Percentiles rank a stretch among this genome's conserved stretches.
Evolutionary conservation across 2,329 filamentous ascomycete genomes (phyloP).

Genomic region (Herpotrichia juniperi): DNA sequence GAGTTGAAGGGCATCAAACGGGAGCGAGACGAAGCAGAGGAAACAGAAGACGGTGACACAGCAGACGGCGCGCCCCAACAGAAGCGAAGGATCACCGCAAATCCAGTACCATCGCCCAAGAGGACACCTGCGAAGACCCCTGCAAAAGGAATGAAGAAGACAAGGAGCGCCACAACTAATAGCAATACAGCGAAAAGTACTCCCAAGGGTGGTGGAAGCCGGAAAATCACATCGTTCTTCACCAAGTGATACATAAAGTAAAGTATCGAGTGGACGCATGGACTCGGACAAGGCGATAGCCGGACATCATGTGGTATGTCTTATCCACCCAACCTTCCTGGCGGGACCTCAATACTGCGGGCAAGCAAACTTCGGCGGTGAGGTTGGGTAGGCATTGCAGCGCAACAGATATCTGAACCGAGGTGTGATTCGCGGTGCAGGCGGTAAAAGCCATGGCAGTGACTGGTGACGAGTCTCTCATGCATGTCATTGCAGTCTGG

Average conservation of each 20-base stretch:
- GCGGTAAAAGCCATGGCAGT: constrained; percentile 14
- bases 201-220: constrained; percentile 56
- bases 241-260: constrained; percentile 44
- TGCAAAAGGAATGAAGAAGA: constrained; percentile 48
- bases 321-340: background rate
- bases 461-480: constrained; percentile 20
- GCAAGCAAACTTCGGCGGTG: constrained; percentile 19
- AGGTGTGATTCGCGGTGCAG: constrained; percentile 18
- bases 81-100: constrained; percentile 42
- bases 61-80: constrained; percentile 40
- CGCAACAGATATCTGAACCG: constrained; percentile 16
- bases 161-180: constrained; percentile 64
- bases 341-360: constrained; percentile 3
- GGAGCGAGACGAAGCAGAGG: constrained; percentile 49
- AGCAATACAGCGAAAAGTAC: constrained; percentile 51
- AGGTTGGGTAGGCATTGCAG: constrained; percentile 22
- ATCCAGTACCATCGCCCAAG: constrained; percentile 24
- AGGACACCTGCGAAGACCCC: constrained; percentile 34
- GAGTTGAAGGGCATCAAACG: constrained; percentile 53
- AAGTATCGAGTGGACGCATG: constrained; percentile 3
- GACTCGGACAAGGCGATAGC: constrained; percentile 21
- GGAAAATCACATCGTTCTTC: constrained; percentile 66
- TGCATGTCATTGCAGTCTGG: constrained; percentile 25
- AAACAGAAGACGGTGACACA: constrained; percentile 36
- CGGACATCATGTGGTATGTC: constrained; percentile 12